Evolutionary conservation across 2,329 filamentous ascomycete genomes (phyloP).

Genomic region (Teratosphaeria viscida): DNA sequence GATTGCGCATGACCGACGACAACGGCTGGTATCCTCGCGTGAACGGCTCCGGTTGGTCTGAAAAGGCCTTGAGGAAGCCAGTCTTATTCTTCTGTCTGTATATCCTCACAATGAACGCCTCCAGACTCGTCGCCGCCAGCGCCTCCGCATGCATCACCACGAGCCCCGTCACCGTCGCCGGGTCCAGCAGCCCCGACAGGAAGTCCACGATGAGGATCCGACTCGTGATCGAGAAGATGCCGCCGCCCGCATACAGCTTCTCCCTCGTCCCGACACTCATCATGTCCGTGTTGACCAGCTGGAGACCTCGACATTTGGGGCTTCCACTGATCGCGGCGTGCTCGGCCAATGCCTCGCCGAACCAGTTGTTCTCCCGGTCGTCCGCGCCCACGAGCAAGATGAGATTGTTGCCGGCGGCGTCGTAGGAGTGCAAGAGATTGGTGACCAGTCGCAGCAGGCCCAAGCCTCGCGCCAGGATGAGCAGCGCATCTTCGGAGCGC

Average conservation of each 20-base stretch:
- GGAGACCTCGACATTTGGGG: slow-evolving; percentile 72
- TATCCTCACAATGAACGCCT: slow-evolving; percentile 90
- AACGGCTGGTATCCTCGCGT: slow-evolving; percentile 79
- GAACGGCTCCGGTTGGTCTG: slow-evolving; percentile 85
- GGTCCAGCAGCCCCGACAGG: slow-evolving; percentile 69
- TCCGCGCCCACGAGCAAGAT: slow-evolving; percentile 82
- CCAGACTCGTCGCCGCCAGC: slow-evolving; percentile 73
- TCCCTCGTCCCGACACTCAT: slow-evolving; percentile 79
- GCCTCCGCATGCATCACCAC: slow-evolving; percentile 81
- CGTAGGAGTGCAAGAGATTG: slow-evolving; percentile 94
- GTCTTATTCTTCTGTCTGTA: slow-evolving; percentile 90
- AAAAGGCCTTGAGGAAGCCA: slow-evolving; percentile 93
- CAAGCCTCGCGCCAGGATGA: slow-evolving; percentile 82
- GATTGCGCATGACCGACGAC: slow-evolving; percentile 79
- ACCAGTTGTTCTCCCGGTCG: slow-evolving; percentile 91
- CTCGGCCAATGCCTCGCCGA: slow-evolving; percentile 90
- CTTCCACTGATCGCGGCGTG: slow-evolving; percentile 84
- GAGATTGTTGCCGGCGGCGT: slow-evolving; percentile 88
- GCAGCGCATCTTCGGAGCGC: slow-evolving; percentile 81
- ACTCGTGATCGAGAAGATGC: slow-evolving; percentile 92
- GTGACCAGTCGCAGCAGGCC: slow-evolving; percentile 85
- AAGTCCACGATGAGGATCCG: slow-evolving; percentile 91
- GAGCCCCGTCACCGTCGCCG: slow-evolving; percentile 76
- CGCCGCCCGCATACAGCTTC: slow-evolving; percentile 82
- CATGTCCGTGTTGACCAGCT: slow-evolving; percentile 86